phyloP scores from a whole-genome alignment of 805 yeast species.

The Vanderwaltozyma polyspora region DNA sequence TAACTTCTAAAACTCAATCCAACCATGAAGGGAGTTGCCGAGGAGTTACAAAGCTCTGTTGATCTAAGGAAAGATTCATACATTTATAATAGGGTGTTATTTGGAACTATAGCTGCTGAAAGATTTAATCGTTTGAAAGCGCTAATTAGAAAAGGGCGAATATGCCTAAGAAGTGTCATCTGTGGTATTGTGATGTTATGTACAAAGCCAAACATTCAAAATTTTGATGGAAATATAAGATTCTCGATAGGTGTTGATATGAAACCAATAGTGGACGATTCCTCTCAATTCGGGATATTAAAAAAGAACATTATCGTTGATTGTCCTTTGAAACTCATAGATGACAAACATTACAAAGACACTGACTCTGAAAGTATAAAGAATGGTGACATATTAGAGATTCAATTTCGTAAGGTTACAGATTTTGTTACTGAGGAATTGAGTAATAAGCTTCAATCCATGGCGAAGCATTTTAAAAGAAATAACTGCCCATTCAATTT shows the following conservation, averaged over 20 bases:
- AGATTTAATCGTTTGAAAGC: constrained; percentile 1
- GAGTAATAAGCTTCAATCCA: constrained; percentile 13
- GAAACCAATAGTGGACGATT: constrained; percentile 4
- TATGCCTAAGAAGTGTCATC: constrained; percentile 18
- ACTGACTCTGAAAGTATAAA: constrained; percentile 12
- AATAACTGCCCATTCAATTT: no score
- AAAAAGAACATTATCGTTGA: constrained; percentile 18
- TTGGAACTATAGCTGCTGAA: constrained; percentile 2
- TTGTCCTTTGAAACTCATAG: constrained; percentile 17
- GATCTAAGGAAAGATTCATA: no score
- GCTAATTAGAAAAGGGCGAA: constrained; percentile 6
- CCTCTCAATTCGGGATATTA: constrained; percentile 12
- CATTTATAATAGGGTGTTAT: no score
- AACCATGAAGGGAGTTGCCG: no score
- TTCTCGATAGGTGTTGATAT: constrained; percentile 18
- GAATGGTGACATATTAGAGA: constrained; percentile 16
- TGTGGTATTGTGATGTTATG: constrained; percentile 21
- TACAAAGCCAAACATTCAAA: constrained; percentile 15
- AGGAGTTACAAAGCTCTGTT: no score
- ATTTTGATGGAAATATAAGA: constrained; percentile 10
- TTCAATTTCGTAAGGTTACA: constrained; percentile 17
- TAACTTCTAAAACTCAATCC: no score
- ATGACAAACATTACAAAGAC: constrained; percentile 4
- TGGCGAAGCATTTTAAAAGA: constrained; percentile 22
- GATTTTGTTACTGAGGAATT: constrained; percentile 10